Conservation (phyloP, 73 alveolate genomes). For the Urostyla sp. region DNA sequence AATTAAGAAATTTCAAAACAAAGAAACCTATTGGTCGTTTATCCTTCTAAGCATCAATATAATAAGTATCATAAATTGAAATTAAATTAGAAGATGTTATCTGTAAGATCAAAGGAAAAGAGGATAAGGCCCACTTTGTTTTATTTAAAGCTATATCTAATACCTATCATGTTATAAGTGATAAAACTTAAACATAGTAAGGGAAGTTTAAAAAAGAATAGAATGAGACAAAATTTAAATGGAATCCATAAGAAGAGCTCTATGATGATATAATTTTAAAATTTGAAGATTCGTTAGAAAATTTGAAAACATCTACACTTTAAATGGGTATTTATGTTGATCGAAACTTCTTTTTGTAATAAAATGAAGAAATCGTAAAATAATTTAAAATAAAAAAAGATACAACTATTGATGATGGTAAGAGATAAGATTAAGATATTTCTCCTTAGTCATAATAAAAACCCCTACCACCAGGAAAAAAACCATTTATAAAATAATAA, state of each 20-base stretch:
- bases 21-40: conserved; percentile 13
- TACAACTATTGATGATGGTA: background rate
- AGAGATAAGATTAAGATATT: background rate
- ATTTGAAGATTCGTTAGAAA: conserved; percentile 1
- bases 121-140: conserved; percentile 35
- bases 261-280: background rate
- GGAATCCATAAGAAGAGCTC: conserved; percentile 23
- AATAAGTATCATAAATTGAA: conserved; percentile 6
- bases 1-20: conserved; percentile 13
- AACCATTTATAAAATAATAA: background rate
- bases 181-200: conserved; percentile 12
- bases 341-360: conserved; percentile 1
- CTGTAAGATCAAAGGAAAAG: conserved; percentile 21
- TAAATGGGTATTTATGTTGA: conserved; percentile 20
- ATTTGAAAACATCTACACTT: conserved; percentile 19
- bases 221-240: conserved; percentile 21
- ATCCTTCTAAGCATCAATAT: conserved; percentile 9
- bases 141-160: conserved; percentile 20
- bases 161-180: conserved; percentile 1
- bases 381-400: background rate
- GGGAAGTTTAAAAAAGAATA: conserved; percentile 47
- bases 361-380: conserved; percentile 6
- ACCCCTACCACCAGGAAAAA: background rate
- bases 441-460: background rate
- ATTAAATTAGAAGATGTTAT: background rate